phyloP scores from a whole-genome alignment of 371 early-diverging fungal species.

The Dentiscutata heterogama region DNA sequence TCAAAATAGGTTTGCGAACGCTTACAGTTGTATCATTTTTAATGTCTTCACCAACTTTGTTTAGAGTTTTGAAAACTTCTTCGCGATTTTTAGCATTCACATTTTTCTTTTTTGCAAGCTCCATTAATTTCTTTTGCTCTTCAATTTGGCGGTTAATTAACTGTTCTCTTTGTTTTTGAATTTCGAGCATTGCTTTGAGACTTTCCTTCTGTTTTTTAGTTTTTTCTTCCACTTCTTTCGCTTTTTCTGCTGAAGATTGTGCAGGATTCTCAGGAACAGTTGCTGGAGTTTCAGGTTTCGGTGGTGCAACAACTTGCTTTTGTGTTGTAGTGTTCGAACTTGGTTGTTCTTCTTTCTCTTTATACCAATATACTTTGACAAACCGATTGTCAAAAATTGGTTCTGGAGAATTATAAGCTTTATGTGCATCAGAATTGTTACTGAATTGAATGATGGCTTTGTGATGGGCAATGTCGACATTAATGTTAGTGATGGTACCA shows the following conservation, averaged over 20 bases:
- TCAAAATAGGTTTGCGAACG: constrained; percentile 38
- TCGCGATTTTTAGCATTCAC: constrained; percentile 64
- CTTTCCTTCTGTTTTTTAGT: constrained; percentile 63
- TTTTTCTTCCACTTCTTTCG: constrained; percentile 51
- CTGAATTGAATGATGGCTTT: constrained; percentile 77
- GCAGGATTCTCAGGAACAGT: constrained; percentile 53
- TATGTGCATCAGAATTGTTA: constrained; percentile 71
- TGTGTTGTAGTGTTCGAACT: constrained; percentile 48
- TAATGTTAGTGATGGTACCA: constrained; percentile 78
- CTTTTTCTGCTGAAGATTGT: constrained; percentile 56
- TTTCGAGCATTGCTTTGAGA: constrained; percentile 64
- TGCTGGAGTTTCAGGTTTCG: constrained; percentile 36
- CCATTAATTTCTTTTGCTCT: constrained; percentile 69
- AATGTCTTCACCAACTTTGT: constrained; percentile 55
- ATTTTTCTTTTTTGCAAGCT: constrained; percentile 60
- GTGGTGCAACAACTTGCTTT: constrained; percentile 49
- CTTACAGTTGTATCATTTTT: constrained; percentile 48
- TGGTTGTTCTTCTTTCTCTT: constrained; percentile 56
- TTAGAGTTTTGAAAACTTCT: constrained; percentile 60
- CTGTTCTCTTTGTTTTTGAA: constrained; percentile 68
- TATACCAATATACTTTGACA: constrained; percentile 84
- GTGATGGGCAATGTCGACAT: constrained; percentile 61
- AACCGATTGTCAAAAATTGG: constrained; percentile 91
- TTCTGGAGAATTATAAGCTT: constrained; percentile 81
- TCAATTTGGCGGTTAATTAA: constrained; percentile 70